These are phyloP conservation scores for Tagetes patula DNA, from an alignment of 129 eudicot species.

Conservation along the genomic window DNA sequence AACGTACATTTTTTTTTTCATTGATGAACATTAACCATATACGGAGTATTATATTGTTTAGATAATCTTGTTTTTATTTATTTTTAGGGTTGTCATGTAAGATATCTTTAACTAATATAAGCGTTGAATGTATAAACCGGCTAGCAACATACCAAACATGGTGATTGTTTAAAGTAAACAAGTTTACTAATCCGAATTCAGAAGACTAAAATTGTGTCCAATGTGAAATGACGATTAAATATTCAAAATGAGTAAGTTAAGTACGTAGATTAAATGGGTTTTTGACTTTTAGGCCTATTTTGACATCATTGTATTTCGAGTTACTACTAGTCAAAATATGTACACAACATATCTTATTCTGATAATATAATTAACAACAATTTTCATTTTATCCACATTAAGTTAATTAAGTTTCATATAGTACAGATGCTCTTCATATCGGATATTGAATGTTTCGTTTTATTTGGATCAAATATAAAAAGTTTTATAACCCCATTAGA, in stretches of 20 bases:
- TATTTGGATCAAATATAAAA: too few species aligned
- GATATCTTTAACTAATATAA: too few species aligned
- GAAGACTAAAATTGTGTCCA: background rate
- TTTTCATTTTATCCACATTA: background rate
- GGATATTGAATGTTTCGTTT: too few species aligned
- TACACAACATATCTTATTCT: background rate
- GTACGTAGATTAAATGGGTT: conserved; percentile 6
- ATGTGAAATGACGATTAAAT: conserved; percentile 9
- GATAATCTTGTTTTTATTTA: too few species aligned
- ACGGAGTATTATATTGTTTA: too few species aligned
- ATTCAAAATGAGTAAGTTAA: conserved; percentile 10
- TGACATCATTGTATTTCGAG: background rate
- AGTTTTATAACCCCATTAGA: too few species aligned
- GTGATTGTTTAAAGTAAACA: background rate
- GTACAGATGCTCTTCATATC: too few species aligned
- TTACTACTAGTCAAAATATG: background rate
- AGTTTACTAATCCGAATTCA: background rate
- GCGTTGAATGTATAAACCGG: too few species aligned
- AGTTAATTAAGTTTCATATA: background rate
- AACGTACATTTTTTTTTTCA: too few species aligned
- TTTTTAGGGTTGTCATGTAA: too few species aligned
- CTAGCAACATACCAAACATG: background rate
- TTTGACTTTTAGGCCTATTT: background rate
- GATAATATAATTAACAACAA: background rate
- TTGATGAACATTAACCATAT: too few species aligned